Percentiles rank a stretch among this genome's conserved stretches.
phyloP scores from a whole-genome alignment of 108 stramenopile species.

The Fragilariopsis cylindrus region DNA sequence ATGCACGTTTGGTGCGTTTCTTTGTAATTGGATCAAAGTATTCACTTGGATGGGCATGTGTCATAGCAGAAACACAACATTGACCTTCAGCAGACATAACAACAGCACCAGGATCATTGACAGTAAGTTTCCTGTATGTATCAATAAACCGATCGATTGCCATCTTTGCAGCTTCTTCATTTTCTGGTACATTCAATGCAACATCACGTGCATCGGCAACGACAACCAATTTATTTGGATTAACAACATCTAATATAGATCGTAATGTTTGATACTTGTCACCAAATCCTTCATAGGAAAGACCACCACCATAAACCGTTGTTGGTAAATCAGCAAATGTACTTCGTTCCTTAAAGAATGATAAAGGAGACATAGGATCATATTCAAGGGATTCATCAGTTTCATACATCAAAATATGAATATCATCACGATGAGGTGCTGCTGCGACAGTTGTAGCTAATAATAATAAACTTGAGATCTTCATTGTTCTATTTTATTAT shows the following conservation, averaged over 20 bases:
- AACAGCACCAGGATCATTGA: conserved; percentile 3
- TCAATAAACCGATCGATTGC: conserved; percentile 10
- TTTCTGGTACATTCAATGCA: conserved; percentile 9
- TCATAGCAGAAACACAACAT: conserved; percentile 27
- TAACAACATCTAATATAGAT: conserved; percentile 1
- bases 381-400: conserved; percentile 3
- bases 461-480: not conserved
- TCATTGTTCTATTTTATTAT: not conserved
- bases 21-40: conserved; percentile 14
- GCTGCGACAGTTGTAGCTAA: not conserved
- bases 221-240: not conserved
- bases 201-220: conserved; percentile 15
- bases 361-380: not conserved
- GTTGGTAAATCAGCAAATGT: not conserved
- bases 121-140: not conserved
- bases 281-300: conserved; percentile 14
- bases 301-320: conserved; percentile 10
- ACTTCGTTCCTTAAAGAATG: conserved; percentile 6
- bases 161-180: not conserved
- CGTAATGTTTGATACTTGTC: conserved; percentile 14
- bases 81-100: conserved; percentile 23
- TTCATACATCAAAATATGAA: conserved; percentile 14
- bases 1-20: conserved; percentile 7
- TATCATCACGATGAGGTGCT: conserved; percentile 3
- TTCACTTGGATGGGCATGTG: conserved; percentile 11